These are phyloP conservation scores for Lichtheimia ornata DNA, from an alignment of 371 early-diverging fungal species.

Conservation along the genomic window DNA sequence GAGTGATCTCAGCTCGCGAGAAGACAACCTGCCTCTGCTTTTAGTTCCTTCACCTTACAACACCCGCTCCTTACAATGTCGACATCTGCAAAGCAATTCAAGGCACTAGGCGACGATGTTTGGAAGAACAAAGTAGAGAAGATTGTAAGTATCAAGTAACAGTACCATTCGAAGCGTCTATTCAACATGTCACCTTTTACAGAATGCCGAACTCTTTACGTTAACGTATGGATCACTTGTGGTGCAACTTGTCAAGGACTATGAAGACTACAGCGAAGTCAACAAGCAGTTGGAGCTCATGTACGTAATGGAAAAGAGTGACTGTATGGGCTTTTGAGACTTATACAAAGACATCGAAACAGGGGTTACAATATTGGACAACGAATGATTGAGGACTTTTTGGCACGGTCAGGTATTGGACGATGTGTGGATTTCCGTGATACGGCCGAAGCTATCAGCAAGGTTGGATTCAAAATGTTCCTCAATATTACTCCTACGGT, in stretches of 20 bases:
- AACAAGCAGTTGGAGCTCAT: conserved; percentile 97
- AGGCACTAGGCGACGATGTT: conserved; percentile 87
- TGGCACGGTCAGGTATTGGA: conserved; percentile 81
- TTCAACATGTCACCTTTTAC: neutral
- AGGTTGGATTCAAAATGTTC: conserved; percentile 96
- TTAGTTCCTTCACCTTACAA: no score
- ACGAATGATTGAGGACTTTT: conserved; percentile 94
- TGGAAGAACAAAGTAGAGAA: conserved; percentile 95
- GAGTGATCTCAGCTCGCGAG: no score
- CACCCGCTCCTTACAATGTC: conserved; percentile 24
- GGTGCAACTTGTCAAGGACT: conserved; percentile 92
- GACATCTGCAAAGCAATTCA: conserved; percentile 66
- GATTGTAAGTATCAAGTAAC: conserved; percentile 64
- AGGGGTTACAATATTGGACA: conserved; percentile 98
- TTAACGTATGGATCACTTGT: conserved; percentile 98
- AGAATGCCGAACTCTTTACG: conserved; percentile 95
- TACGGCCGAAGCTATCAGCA: conserved; percentile 91
- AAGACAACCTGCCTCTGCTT: no score
- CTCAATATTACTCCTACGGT: conserved; percentile 87
- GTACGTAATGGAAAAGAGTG: conserved; percentile 41
- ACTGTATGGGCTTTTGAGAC: no score
- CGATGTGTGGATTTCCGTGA: conserved; percentile 90
- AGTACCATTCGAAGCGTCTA: neutral
- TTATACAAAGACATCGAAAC: neutral
- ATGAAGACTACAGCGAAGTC: conserved; percentile 89